Percentiles rank a stretch among this genome's conserved stretches.
These are phyloP conservation scores for Zymoseptoria brevis DNA, from an alignment of 2,329 filamentous ascomycete species.

Conservation along the genomic window DNA sequence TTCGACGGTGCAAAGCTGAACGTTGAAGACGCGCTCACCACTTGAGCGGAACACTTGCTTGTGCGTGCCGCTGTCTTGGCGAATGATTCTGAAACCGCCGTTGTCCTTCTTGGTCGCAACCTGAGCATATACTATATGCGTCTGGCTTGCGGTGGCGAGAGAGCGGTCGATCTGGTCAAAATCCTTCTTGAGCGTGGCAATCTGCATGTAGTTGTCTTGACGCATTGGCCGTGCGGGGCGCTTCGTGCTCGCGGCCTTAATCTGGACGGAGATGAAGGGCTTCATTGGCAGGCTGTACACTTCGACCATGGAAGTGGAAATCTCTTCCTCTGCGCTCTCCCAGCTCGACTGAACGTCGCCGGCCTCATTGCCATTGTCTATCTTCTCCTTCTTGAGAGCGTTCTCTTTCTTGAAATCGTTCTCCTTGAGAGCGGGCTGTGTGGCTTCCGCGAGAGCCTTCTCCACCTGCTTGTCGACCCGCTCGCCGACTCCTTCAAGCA, in stretches of 20 bases:
- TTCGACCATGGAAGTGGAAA: conserved; percentile 54
- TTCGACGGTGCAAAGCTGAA: conserved; percentile 66
- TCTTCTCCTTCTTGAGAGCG: conserved; percentile 45
- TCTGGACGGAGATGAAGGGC: conserved; percentile 84
- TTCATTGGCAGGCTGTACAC: conserved; percentile 96
- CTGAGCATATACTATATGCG: conserved; percentile 90
- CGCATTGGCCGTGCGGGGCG: conserved; percentile 55
- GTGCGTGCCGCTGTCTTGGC: conserved; percentile 86
- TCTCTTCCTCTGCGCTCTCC: conserved; percentile 76
- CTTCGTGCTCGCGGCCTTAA: conserved; percentile 45
- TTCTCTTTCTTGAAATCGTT: no score
- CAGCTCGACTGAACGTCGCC: conserved; percentile 61
- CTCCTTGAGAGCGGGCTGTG: conserved; percentile 33
- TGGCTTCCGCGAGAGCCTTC: conserved; percentile 52
- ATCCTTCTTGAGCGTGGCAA: conserved; percentile 91
- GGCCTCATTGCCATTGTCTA: conserved; percentile 40
- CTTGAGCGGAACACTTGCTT: conserved; percentile 86
- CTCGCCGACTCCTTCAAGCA: conserved; percentile 57
- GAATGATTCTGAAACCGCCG: conserved; percentile 84
- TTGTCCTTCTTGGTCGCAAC: conserved; percentile 58
- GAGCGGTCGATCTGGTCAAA: conserved; percentile 97
- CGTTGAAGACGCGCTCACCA: conserved; percentile 90
- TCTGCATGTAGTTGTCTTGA: conserved; percentile 77
- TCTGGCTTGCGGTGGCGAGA: conserved; percentile 78
- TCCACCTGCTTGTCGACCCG: conserved; percentile 54